These are phyloP conservation scores for Dictyostelium purpureum DNA, from an alignment of 78 protist genomes.

Conservation along the genomic window DNA sequence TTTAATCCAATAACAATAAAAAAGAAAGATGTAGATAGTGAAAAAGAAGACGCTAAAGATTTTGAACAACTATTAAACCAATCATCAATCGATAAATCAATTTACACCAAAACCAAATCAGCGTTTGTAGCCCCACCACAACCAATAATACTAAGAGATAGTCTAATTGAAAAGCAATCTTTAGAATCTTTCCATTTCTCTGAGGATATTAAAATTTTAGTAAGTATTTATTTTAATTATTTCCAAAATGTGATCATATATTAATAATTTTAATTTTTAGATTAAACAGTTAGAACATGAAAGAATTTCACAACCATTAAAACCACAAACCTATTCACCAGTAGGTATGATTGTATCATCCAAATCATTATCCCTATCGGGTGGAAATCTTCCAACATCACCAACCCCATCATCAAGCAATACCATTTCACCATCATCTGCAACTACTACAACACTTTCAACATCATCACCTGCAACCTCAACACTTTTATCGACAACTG, in stretches of 20 bases:
- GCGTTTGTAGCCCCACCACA: conserved; percentile 34
- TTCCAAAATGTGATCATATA: neutral
- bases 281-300: conserved; percentile 53
- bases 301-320: conserved; percentile 38
- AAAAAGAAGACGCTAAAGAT: neutral
- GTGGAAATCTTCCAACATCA: neutral
- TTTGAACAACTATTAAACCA: conserved; percentile 12
- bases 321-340: neutral
- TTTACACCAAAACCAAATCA: conserved; percentile 38
- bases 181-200: conserved; percentile 20
- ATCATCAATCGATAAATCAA: conserved; percentile 5
- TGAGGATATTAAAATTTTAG: neutral
- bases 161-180: conserved; percentile 39
- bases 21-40: neutral
- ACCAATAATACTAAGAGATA: conserved; percentile 27
- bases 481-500: neutral
- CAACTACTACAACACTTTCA: neutral
- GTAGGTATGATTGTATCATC: neutral
- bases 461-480: neutral
- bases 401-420: neutral
- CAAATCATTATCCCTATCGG: neutral
- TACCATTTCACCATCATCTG: neutral
- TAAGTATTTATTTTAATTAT: neutral
- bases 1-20: neutral
- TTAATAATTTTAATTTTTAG: neutral